Conservation (phyloP, 768 basidiomycete genomes). For the Leccinum rimulosum region DNA sequence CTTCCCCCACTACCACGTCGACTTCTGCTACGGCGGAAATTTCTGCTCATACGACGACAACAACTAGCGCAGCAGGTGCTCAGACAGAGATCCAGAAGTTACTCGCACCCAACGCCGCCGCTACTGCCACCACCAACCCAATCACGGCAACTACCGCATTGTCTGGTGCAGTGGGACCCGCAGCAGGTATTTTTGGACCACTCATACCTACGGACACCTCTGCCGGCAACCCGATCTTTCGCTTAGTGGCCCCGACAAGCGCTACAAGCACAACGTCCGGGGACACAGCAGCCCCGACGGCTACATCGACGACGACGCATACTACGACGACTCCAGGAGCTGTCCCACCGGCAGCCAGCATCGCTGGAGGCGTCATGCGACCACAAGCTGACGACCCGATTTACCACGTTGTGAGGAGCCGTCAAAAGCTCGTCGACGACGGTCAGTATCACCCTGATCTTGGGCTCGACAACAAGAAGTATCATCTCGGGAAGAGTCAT, state of each 20-base stretch:
- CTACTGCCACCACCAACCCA: conserved; percentile 1
- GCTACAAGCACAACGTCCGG: not conserved
- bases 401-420: not conserved
- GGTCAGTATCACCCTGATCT: conserved; percentile 10
- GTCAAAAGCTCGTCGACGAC: conserved; percentile 7
- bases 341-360: not conserved
- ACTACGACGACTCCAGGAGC: not conserved
- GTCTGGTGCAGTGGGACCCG: not conserved
- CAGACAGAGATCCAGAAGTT: not conserved
- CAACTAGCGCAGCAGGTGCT: not conserved
- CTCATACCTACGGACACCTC: not conserved
- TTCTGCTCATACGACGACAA: not conserved
- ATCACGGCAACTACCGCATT: not conserved
- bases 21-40: not conserved
- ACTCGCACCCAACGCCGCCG: not conserved
- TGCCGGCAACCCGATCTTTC: not conserved
- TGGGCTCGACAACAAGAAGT: conserved; percentile 8
- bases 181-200: not conserved
- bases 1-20: not conserved
- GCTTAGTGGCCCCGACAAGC: not conserved
- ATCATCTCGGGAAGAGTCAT: not conserved
- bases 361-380: not conserved
- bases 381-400: not conserved
- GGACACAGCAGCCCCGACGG: not conserved
- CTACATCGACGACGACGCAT: not conserved